These are phyloP conservation scores for Fusarium sp. DNA, from an alignment of 2,329 filamentous ascomycete genomes.

Conservation along the genomic window DNA sequence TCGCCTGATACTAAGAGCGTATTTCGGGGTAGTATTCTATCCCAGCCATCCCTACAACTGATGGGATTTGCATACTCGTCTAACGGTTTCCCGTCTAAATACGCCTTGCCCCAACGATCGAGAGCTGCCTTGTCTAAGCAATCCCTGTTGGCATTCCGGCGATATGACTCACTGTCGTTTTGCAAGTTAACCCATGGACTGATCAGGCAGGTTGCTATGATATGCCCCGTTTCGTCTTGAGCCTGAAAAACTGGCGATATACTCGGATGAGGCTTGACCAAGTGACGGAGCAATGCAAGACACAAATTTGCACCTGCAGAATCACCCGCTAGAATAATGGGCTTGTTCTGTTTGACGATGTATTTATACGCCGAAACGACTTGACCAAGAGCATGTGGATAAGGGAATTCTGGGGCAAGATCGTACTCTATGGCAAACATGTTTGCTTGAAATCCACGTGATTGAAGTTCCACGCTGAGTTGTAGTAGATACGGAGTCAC, in stretches of 20 bases:
- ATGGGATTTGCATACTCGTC: constrained; percentile 8
- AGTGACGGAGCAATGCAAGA: constrained; percentile 3
- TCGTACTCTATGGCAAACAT: constrained; percentile 3
- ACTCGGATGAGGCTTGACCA: constrained; percentile 3
- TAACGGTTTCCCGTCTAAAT: background rate
- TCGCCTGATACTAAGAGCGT: background rate
- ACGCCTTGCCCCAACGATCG: constrained; percentile 1
- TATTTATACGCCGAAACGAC: constrained; percentile 1
- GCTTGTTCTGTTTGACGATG: background rate
- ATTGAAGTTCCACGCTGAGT: background rate
- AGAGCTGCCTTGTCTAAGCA: constrained; percentile 1
- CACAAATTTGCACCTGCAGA: constrained; percentile 7
- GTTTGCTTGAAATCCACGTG: background rate
- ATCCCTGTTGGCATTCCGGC: background rate
- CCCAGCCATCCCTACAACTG: background rate
- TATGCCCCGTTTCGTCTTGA: background rate
- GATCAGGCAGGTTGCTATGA: background rate
- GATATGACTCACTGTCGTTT: background rate
- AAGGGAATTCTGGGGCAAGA: constrained; percentile 8
- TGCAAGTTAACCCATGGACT: constrained; percentile 8
- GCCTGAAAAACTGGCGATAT: background rate
- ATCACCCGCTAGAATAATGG: background rate
- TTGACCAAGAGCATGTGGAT: constrained; percentile 3
- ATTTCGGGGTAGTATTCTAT: background rate
- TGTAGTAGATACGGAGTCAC: constrained; percentile 4